These are phyloP conservation scores for Starmera quercuum DNA, from an alignment of 805 yeast species.

Conservation along the genomic window DNA sequence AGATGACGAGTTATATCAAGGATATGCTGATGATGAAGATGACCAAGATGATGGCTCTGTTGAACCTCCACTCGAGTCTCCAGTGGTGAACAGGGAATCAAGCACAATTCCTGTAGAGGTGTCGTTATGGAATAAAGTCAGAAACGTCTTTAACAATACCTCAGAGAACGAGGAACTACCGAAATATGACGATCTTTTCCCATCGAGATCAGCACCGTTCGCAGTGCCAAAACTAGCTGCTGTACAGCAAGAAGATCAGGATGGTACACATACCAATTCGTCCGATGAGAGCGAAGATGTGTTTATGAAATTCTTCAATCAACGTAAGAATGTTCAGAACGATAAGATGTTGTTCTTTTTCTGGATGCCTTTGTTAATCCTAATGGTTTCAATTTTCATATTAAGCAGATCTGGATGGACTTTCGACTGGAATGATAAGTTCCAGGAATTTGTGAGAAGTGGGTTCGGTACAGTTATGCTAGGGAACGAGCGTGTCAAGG, in stretches of 20 bases:
- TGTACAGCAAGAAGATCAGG: slow-evolving; percentile 4
- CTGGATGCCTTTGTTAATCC: slow-evolving; percentile 76
- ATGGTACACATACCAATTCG: slow-evolving; percentile 2
- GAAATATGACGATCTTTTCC: slow-evolving; percentile 69
- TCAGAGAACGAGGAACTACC: slow-evolving; percentile 43
- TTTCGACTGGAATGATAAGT: slow-evolving; percentile 24
- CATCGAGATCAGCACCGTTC: slow-evolving; percentile 23
- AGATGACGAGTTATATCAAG: slow-evolving; percentile 20
- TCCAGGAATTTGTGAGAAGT: slow-evolving; percentile 33
- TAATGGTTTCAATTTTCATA: slow-evolving; percentile 42
- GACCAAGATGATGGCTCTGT: slow-evolving; percentile 7
- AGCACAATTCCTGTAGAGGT: slow-evolving; percentile 6
- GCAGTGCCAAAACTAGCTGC: slow-evolving; percentile 8
- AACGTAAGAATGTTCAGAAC: slow-evolving; percentile 42
- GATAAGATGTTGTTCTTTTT: slow-evolving; percentile 83
- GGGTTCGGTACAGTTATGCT: slow-evolving; percentile 40
- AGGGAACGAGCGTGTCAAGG: slow-evolving; percentile 43
- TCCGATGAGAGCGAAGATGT: slow-evolving; percentile 21
- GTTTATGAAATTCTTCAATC: slow-evolving; percentile 31
- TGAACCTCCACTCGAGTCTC: not conserved
- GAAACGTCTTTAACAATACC: slow-evolving; percentile 21
- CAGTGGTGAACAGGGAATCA: not conserved
- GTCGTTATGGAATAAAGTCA: slow-evolving; percentile 30
- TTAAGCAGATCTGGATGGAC: slow-evolving; percentile 27
- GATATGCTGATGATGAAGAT: slow-evolving; percentile 14